A percentile compares a stretch with the other conserved stretches of the same genome.
Evolutionary conservation across 2,329 filamentous ascomycete species (phyloP).

Genomic region (Neofusicoccum ribis): DNA sequence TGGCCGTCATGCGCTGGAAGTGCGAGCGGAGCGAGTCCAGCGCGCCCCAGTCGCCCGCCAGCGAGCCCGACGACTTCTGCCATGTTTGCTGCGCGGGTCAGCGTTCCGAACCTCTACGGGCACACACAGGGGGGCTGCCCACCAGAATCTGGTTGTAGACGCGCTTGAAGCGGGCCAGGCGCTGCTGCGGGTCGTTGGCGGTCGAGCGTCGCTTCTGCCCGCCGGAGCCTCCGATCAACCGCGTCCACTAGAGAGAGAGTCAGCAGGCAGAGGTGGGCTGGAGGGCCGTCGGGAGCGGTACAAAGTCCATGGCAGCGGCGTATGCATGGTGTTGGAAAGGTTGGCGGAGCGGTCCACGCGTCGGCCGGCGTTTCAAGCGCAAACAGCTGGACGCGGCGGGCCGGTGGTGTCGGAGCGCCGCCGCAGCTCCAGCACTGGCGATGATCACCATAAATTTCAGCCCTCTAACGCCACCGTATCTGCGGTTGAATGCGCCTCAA

Average conservation of each 20-base stretch:
- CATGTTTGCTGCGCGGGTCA: constrained; percentile 55
- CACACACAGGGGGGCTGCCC: constrained; percentile 19
- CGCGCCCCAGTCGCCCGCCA: constrained; percentile 53
- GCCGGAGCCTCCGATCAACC: constrained; percentile 60
- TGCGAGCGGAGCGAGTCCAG: constrained; percentile 52
- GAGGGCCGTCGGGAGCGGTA: constrained; percentile 2
- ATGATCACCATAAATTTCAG: constrained; percentile 1
- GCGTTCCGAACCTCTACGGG: constrained; percentile 9
- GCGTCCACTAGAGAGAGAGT: constrained; percentile 53
- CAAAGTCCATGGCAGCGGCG: constrained; percentile 23
- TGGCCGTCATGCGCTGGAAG: constrained; percentile 59
- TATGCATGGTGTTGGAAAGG: constrained; percentile 19
- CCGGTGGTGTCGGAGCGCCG: constrained; percentile 13
- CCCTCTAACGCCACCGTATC: not conserved
- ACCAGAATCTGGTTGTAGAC: constrained; percentile 61
- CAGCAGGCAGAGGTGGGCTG: not conserved
- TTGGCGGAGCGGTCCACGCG: constrained; percentile 15
- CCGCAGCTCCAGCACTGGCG: not conserved
- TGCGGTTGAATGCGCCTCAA: not conserved
- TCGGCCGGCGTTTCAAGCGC: constrained; percentile 20
- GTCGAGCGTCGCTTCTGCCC: constrained; percentile 51
- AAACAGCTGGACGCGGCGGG: constrained; percentile 14
- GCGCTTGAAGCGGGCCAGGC: constrained; percentile 62
- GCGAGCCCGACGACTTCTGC: constrained; percentile 53
- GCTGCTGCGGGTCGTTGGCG: constrained; percentile 58